Evolutionary conservation across 1,139 yeast species (phyloP).

Genomic region (Candida sp.): DNA sequence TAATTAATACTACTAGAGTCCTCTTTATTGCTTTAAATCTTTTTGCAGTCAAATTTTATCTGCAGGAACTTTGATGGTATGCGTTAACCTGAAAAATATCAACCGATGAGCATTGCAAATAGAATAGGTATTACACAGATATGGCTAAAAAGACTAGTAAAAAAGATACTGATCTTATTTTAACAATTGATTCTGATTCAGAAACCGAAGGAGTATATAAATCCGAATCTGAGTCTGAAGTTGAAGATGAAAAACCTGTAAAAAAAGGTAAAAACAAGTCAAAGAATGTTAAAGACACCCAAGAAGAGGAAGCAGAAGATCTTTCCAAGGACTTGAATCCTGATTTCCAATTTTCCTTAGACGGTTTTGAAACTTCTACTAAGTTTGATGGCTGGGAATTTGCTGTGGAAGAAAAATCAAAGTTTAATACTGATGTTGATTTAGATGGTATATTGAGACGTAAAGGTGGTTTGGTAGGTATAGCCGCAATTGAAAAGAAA

Average conservation of each 20-base stretch:
- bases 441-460: slow-evolving; percentile 80
- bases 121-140: not conserved
- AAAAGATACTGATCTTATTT: slow-evolving; percentile 21
- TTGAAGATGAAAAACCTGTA: slow-evolving; percentile 13
- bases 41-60: not conserved
- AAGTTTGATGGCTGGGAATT: slow-evolving; percentile 84
- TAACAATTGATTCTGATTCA: slow-evolving; percentile 60
- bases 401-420: slow-evolving; percentile 33
- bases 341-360: slow-evolving; percentile 65
- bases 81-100: not conserved
- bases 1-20: not conserved
- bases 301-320: slow-evolving; percentile 30
- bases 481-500: slow-evolving; percentile 37
- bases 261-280: slow-evolving; percentile 15
- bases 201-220: slow-evolving; percentile 53
- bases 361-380: slow-evolving; percentile 47
- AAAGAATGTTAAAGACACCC: slow-evolving; percentile 18
- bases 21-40: not conserved
- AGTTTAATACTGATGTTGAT: slow-evolving; percentile 63
- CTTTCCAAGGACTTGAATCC: slow-evolving; percentile 60
- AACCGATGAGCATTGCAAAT: slow-evolving; percentile 1
- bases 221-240: slow-evolving; percentile 19
- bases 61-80: not conserved
- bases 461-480: slow-evolving; percentile 67
- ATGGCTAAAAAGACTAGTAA: slow-evolving; percentile 5